Percentiles rank a stretch among this genome's conserved stretches.
Evolutionary conservation across 306 rosid species (phyloP).

Genomic region (Cucumis melo): DNA sequence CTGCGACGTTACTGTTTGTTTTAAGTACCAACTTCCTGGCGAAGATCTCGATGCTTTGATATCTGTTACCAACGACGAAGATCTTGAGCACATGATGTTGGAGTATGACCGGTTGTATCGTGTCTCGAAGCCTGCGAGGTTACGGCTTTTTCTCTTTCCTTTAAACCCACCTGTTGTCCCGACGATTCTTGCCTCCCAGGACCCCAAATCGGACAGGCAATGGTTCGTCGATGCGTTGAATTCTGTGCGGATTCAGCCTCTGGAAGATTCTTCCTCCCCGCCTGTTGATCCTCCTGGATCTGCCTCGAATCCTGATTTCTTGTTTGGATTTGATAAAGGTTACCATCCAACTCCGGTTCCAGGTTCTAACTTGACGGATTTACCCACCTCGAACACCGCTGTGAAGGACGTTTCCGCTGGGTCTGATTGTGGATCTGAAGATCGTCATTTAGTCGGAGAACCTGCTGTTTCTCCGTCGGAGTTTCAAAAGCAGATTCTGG

Average conservation of each 20-base stretch:
- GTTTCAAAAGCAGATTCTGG: slow-evolving; percentile 45
- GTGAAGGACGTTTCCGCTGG: slow-evolving; percentile 22
- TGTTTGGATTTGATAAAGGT: slow-evolving; percentile 57
- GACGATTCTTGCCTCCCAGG: slow-evolving; percentile 15
- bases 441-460: slow-evolving; percentile 26
- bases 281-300: slow-evolving; percentile 15
- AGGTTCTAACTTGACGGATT: slow-evolving; percentile 18
- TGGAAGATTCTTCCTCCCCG: slow-evolving; percentile 34
- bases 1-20: slow-evolving; percentile 22
- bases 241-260: slow-evolving; percentile 42
- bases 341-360: slow-evolving; percentile 18
- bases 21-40: slow-evolving; percentile 86
- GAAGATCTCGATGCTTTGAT: slow-evolving; percentile 86
- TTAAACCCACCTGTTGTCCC: slow-evolving; percentile 7
- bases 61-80: slow-evolving; percentile 77
- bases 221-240: slow-evolving; percentile 86
- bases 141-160: slow-evolving; percentile 59
- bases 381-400: slow-evolving; percentile 15
- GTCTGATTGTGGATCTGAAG: slow-evolving; percentile 35
- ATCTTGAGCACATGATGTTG: slow-evolving; percentile 71
- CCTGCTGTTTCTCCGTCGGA: slow-evolving; percentile 23
- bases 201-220: slow-evolving; percentile 43
- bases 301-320: slow-evolving; percentile 46
- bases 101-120: slow-evolving; percentile 72
- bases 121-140: slow-evolving; percentile 54